Conservation (phyloP, 768 basidiomycete species). For the Boletus pseudo-olivaceus region DNA sequence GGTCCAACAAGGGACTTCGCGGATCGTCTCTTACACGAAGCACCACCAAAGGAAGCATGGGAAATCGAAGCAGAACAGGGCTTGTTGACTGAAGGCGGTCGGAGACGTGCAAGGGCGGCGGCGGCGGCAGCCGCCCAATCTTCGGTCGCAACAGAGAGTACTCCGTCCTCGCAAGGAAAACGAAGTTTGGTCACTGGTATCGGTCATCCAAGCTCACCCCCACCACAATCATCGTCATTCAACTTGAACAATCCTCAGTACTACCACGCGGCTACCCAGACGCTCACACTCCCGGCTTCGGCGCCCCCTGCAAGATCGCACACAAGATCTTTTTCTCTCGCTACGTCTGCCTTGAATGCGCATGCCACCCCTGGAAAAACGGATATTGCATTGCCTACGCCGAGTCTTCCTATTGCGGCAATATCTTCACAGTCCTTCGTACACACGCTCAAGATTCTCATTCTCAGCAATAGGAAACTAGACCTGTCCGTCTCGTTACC, state of each 20-base stretch:
- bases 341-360: constrained; percentile 22
- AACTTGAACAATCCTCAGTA: constrained; percentile 54
- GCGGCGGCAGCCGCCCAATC: constrained; percentile 38
- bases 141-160: constrained; percentile 11
- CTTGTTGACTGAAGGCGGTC: constrained; percentile 69
- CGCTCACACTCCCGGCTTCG: constrained; percentile 63
- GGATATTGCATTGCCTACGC: constrained; percentile 59
- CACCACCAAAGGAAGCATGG: constrained; percentile 65
- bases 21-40: constrained; percentile 15
- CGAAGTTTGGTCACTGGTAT: constrained; percentile 14
- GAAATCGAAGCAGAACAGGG: constrained; percentile 78
- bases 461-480: constrained; percentile 61
- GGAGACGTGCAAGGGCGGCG: constrained; percentile 55
- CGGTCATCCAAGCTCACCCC: constrained; percentile 26
- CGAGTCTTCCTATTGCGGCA: constrained; percentile 62
- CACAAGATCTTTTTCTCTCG: constrained; percentile 59
- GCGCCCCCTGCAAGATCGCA: constrained; percentile 51
- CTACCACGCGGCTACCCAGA: constrained; percentile 51
- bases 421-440: constrained; percentile 63
- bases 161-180: constrained; percentile 15
- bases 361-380: constrained; percentile 16
- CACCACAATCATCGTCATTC: constrained; percentile 24
- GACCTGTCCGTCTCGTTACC: constrained; percentile 65
- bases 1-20: not conserved
- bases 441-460: constrained; percentile 51